A percentile compares a stretch with the other conserved stretches of the same genome.
phyloP scores from a whole-genome alignment of 192 early-diverging fungal genomes.

The Podila epigama region DNA sequence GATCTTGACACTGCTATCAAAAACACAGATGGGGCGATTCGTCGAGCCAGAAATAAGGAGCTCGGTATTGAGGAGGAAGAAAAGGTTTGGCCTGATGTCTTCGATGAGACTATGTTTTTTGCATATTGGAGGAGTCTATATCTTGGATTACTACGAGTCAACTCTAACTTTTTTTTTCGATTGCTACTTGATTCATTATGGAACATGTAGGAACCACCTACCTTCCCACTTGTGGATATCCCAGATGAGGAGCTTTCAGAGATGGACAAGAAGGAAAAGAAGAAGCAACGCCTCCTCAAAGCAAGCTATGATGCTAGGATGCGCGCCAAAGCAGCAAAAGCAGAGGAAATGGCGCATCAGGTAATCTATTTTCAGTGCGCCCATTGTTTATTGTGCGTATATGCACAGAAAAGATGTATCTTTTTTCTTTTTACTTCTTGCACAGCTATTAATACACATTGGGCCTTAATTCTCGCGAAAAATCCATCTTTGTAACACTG shows the following conservation, averaged over 20 bases:
- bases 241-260: conserved; percentile 84
- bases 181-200: background rate
- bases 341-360: conserved; percentile 68
- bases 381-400: background rate
- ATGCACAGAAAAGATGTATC: background rate
- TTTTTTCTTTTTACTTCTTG: no score
- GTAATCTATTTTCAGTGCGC: conserved; percentile 28
- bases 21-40: conserved; percentile 69
- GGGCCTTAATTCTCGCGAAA: no score
- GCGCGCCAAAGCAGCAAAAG: conserved; percentile 76
- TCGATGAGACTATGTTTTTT: no score
- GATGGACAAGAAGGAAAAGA: conserved; percentile 83
- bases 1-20: conserved; percentile 81
- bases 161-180: background rate
- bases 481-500: background rate
- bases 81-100: conserved; percentile 34
- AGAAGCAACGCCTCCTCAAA: conserved; percentile 81
- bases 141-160: no score
- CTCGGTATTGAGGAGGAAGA: conserved; percentile 83
- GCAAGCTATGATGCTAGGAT: conserved; percentile 80
- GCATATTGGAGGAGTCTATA: no score
- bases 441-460: no score
- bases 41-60: conserved; percentile 78
- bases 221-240: conserved; percentile 76
- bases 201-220: conserved; percentile 64